Evolutionary conservation across 352 stramenopile genomes (phyloP), one percentile per base, ranked within the genome.

Genomic region (Phytophthora megakarya): DNA sequence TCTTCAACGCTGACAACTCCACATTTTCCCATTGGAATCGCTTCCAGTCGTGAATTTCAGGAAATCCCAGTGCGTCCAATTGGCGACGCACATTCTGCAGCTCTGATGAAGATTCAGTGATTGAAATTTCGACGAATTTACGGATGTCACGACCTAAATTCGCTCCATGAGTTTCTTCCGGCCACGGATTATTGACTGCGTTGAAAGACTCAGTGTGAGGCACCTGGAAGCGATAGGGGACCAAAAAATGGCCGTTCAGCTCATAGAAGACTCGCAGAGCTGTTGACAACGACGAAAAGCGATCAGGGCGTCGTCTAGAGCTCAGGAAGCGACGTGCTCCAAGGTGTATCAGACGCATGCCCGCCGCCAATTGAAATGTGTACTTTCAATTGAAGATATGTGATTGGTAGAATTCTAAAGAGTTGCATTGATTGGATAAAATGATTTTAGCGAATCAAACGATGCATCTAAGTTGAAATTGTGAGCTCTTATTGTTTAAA

Each of bases 161-260:
- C 10, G 86, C 26, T 19, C 78, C 76, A 7, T 49, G 70, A 1
- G 78, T 40, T 8, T 83, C 56, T 30, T 57, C 13, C 32, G 79
- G 79, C 81, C 81, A 89, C 2, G 33, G 15, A 45, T 33, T 59
- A 11, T 26, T 18, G 9, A 5, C 23, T 1, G 28, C 30, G 16
- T 45, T 68, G 8, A 32, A 30, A 6, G 40, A 2, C 15, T 50
- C 37, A 15, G 61, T 18, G 12, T 30, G 28, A 19, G 77, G 77
- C 19, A 84, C 43, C 19, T 73, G 54, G 49, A 86, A 86, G 35
- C 23, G 53, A 35, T 68, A 76, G 2, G 75, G 75, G 39, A 84
- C 72, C 8, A 82, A 30, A 60, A 86, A 81, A 35, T 86, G 72
- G 15, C 60, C 59, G 26, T 86, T 63, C 32, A 73, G 63, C 18